A percentile compares a stretch with the other conserved stretches of the same genome.
phyloP scores from a whole-genome alignment of 257 asterid genomes.

The Plectranthus barbatus region DNA sequence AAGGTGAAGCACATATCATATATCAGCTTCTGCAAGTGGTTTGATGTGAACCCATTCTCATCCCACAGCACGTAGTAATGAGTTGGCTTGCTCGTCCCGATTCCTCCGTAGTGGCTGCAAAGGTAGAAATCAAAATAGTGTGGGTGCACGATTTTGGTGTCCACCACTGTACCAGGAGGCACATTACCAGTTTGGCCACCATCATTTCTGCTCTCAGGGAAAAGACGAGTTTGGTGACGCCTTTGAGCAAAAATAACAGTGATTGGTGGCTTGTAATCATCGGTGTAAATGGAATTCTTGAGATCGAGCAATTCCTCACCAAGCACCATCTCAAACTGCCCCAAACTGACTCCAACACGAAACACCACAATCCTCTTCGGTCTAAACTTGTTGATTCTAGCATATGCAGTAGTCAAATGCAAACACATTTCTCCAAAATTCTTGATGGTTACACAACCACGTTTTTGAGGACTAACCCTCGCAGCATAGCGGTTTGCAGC shows the following conservation, averaged over 20 bases:
- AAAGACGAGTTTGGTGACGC: slow-evolving; percentile 69
- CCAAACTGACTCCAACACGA: slow-evolving; percentile 76
- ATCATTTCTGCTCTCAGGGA: slow-evolving; percentile 18
- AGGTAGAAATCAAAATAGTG: slow-evolving; percentile 58
- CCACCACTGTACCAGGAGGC: slow-evolving; percentile 83
- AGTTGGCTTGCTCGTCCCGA: slow-evolving; percentile 79
- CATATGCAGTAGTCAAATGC: slow-evolving; percentile 36
- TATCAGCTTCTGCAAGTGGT: slow-evolving; percentile 48
- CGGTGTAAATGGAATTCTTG: slow-evolving; percentile 16
- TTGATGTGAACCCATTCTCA: slow-evolving; percentile 43
- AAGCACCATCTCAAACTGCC: slow-evolving; percentile 66
- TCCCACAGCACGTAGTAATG: slow-evolving; percentile 59
- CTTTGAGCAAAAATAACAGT: slow-evolving; percentile 69
- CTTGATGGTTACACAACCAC: slow-evolving; percentile 41
- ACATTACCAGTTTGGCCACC: slow-evolving; percentile 32
- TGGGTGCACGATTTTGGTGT: slow-evolving; percentile 47
- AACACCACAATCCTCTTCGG: slow-evolving; percentile 50
- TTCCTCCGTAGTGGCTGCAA: slow-evolving; percentile 62
- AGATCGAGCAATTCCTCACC: slow-evolving; percentile 39
- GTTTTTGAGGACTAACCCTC: slow-evolving; percentile 53
- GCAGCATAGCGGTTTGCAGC: slow-evolving; percentile 65
- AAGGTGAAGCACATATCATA: slow-evolving; percentile 64
- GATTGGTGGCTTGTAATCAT: slow-evolving; percentile 33
- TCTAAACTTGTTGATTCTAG: slow-evolving; percentile 16
- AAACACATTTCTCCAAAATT: slow-evolving; percentile 47